Evolutionary conservation across 2,329 filamentous ascomycete genomes (phyloP), one percentile per base, ranked within the genome.

Genomic region (Aspergillus floridensis): DNA sequence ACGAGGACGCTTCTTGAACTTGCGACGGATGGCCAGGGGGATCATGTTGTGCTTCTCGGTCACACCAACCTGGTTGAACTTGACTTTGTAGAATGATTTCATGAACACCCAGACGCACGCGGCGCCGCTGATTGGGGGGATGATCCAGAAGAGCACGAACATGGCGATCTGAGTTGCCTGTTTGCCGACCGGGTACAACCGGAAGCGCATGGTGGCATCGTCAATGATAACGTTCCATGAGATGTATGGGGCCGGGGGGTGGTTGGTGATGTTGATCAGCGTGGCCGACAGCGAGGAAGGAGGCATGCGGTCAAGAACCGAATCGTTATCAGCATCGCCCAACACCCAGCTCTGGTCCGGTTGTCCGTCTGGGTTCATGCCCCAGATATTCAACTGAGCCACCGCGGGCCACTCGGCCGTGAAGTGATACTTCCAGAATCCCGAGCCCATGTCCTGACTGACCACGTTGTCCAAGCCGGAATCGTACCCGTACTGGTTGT

Each of bases 311-410:
- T 88, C 86, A 12, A 88, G 74, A 3, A 88, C 76, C 2, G 77
- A 78, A 67, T 88, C 85, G 24, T 77, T 77, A 66, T 88, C 83
- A 6, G 86, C 80, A 68, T 88, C 86, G n/a, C 86, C 86, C 60
- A 81, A 82, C 2, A 86, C 80, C 56, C 77, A 80, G 3, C 81
- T 81, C 60, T 84, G 79, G 70, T 88, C 86, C 0, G 86, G 85
- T 64, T 82, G 74, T 24, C 85, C 84, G 69, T 87, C 81, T 0
- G 81, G 80, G 65, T 88, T 86, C 67, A 88, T 84, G 53, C 86
- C 86, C 86, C 86, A 88, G 8, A 86, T 78, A 64, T 88, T 88
- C 58, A 88, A 71, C 66, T 88, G 85, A 58, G 84, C 81, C 47
- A 80, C 72, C 2, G 82, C 80, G 4, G 86, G 86, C 84, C 86